These are phyloP conservation scores for Retiboletus flavoniger DNA, from an alignment of 1,284 basidiomycete genomes.

Conservation along the genomic window DNA sequence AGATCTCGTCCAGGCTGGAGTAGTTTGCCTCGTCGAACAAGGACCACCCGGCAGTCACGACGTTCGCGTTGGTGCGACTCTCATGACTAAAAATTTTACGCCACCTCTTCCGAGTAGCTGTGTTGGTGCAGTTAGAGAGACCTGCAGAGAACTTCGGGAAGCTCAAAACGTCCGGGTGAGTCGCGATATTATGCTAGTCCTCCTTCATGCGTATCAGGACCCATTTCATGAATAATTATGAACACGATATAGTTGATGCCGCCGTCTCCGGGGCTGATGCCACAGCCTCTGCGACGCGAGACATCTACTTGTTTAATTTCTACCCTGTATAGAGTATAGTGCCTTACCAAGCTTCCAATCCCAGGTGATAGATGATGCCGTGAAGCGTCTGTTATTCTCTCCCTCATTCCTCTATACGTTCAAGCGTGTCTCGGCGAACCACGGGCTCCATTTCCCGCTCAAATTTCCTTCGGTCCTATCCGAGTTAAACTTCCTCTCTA, in stretches of 20 bases:
- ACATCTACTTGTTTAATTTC: not conserved
- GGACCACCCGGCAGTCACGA: not conserved
- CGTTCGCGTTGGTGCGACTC: not conserved
- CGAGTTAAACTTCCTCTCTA: constrained; percentile 72
- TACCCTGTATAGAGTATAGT: not conserved
- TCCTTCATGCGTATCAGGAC: constrained; percentile 3
- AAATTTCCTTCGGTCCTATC: constrained; percentile 67
- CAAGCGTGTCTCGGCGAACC: constrained; percentile 55
- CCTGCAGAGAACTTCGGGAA: constrained; percentile 46
- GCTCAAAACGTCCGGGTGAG: constrained; percentile 45
- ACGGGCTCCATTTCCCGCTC: constrained; percentile 74
- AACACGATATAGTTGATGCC: not conserved
- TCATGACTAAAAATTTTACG: constrained; percentile 19
- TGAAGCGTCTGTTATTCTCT: constrained; percentile 62
- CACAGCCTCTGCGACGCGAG: constrained; percentile 1
- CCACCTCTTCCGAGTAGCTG: constrained; percentile 46
- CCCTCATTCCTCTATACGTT: constrained; percentile 63
- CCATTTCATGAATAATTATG: not conserved
- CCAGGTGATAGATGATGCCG: constrained; percentile 55
- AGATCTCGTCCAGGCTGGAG: not conserved
- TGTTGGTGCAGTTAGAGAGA: constrained; percentile 50
- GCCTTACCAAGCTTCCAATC: constrained; percentile 16
- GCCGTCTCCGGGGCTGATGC: not conserved
- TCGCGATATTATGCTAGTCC: not conserved
- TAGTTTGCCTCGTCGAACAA: not conserved